phyloP scores from a whole-genome alignment of 2,329 filamentous ascomycete species.

The Lecanicillium sp. region DNA sequence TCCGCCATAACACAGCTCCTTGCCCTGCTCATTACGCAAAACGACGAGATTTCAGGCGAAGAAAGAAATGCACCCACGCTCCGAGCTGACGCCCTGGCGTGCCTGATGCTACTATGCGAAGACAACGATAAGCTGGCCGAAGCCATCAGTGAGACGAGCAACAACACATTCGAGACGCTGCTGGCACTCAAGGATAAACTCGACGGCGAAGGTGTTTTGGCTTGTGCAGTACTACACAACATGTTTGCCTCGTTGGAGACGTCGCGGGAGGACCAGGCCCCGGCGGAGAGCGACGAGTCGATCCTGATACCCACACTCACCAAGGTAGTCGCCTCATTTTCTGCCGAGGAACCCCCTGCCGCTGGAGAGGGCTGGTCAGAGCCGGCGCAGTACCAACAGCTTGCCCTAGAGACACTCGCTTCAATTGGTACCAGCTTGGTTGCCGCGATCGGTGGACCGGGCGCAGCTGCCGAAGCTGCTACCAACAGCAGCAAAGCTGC shows the following conservation, averaged over 20 bases:
- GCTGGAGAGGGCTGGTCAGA: conserved; percentile 34
- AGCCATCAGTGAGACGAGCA: conserved; percentile 44
- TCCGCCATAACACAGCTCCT: conserved; percentile 46
- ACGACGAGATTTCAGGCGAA: conserved; percentile 34
- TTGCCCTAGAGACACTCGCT: conserved; percentile 57
- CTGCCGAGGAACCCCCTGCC: conserved; percentile 20
- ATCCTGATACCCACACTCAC: conserved; percentile 32
- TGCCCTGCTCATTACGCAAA: conserved; percentile 43
- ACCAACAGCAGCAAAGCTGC: conserved; percentile 26
- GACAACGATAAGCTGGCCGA: conserved; percentile 51
- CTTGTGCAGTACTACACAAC: conserved; percentile 58
- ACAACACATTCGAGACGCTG: conserved; percentile 31
- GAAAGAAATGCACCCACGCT: conserved; percentile 36
- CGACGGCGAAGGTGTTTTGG: conserved; percentile 45
- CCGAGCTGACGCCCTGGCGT: conserved; percentile 45
- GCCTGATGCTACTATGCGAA: conserved; percentile 53
- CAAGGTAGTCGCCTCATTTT: conserved; percentile 24
- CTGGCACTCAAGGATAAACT: conserved; percentile 41
- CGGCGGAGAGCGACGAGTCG: conserved; percentile 28
- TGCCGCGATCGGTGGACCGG: conserved; percentile 34
- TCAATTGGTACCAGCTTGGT: conserved; percentile 57
- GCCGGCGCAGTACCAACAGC: conserved; percentile 41
- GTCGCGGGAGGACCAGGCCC: conserved; percentile 18
- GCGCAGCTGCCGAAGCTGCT: conserved; percentile 4
- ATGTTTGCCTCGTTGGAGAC: conserved; percentile 42